Evolutionary conservation across 1,284 basidiomycete genomes (phyloP), one percentile per base, ranked within the genome.

Genomic region (Malassezia caprae): DNA sequence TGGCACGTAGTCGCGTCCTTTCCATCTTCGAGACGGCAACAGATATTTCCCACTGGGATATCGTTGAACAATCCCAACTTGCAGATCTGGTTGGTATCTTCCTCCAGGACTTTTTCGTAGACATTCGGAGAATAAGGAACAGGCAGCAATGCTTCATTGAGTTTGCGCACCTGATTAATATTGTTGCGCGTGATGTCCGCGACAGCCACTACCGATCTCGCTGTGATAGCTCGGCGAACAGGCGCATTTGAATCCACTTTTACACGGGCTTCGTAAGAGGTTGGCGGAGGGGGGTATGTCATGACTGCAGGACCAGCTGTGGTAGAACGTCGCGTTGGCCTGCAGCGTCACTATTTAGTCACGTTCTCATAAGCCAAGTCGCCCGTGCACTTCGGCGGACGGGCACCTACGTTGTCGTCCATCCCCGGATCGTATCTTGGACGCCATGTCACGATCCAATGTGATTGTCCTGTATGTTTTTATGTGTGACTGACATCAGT

Each of bases 401-500:
- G 24, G 41, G 41, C 41, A 27, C 23, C 27, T 11, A 24, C 27
- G 24, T n/a, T 13, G 35, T n/a, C 32, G 35, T 8, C 24, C 39
- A 40, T 43, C 41, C 41, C 41, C 41, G 27, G 41, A 43, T 28
- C 41, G 12, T 23, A 48, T 37, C 43, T 17, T 23, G 19, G 46
- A 34, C 57, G 59, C 24, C 53, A 73, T 73, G 70, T 70, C 69
- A 49, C 67, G 68, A 35, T 70, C 70, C 48, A 72, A 73, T 58
- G 70, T 73, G 53, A 69, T 72, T 56, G 68, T 72, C 13, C 62
- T 72, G 55, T 61, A 47, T 48, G 59, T 56, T 13, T 42, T 8
- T 0, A 46, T 28, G 31, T n/a, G 7, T 39, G 15, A 53, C 53
- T 59, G 42, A 83, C 40, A 83, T 59, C 65, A 90, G 89, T 72